Conservation (phyloP, 805 yeast genomes). For the Monosporozyma yasuniensis region DNA sequence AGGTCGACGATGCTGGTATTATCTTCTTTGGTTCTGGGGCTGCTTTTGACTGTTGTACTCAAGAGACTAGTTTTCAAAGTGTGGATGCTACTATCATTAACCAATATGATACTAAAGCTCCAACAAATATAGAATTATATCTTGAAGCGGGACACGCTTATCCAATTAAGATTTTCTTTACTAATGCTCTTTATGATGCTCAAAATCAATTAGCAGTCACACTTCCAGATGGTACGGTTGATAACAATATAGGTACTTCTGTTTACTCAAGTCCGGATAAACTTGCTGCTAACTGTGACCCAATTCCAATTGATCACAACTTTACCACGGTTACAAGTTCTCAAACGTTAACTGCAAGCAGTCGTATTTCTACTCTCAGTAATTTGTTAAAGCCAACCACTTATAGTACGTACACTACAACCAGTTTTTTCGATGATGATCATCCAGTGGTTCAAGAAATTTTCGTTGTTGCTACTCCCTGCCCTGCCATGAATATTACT, state of each 20-base stretch:
- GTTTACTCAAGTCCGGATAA: too few species aligned
- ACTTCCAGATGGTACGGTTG: conserved; percentile 10
- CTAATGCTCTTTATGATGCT: conserved; percentile 9
- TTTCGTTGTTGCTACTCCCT: background rate
- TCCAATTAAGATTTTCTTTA: conserved; percentile 17
- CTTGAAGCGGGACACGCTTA: conserved; percentile 17
- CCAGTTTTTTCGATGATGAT: background rate
- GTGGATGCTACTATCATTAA: background rate
- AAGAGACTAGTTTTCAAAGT: background rate
- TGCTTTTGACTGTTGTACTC: conserved; percentile 30
- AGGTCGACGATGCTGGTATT: conserved; percentile 28
- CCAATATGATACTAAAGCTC: background rate
- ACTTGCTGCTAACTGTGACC: too few species aligned
- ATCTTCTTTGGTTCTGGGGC: conserved; percentile 24
- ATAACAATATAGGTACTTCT: conserved; percentile 8
- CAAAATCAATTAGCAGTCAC: conserved; percentile 5
- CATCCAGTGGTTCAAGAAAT: background rate
- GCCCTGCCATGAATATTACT: too few species aligned
- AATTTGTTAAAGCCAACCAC: too few species aligned
- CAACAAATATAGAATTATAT: background rate
- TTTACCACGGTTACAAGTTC: too few species aligned
- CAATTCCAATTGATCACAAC: conserved; percentile 1
- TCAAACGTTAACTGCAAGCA: too few species aligned
- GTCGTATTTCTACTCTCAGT: background rate
- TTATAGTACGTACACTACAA: too few species aligned